Evolutionary conservation across 1,139 yeast species (phyloP).

Genomic region (Saccharomyces hybrid): DNA sequence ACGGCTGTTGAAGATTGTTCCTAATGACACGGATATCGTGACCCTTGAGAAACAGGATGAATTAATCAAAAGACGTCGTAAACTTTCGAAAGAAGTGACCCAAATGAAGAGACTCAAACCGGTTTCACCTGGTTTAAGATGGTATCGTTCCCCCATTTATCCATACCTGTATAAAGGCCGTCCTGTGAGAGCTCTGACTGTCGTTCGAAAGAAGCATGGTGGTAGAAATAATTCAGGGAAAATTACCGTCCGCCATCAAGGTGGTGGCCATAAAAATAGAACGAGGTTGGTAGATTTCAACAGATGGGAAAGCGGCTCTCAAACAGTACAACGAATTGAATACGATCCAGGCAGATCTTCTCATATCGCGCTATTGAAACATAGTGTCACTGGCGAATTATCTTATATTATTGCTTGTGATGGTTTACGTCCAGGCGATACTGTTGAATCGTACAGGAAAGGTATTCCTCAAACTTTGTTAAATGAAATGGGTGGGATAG

Average conservation of each 20-base stretch:
- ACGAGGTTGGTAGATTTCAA: slow-evolving; percentile 73
- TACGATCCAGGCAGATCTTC: slow-evolving; percentile 94
- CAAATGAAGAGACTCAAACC: slow-evolving; percentile 71
- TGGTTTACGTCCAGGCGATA: slow-evolving; percentile 88
- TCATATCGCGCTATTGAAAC: slow-evolving; percentile 80
- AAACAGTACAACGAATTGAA: slow-evolving; percentile 79
- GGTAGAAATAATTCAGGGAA: slow-evolving; percentile 90
- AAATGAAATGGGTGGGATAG: slow-evolving; percentile 55
- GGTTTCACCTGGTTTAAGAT: slow-evolving; percentile 79
- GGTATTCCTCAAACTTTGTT: slow-evolving; percentile 79
- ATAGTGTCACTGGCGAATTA: slow-evolving; percentile 51
- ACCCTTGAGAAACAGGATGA: slow-evolving; percentile 76
- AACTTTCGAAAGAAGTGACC: slow-evolving; percentile 61
- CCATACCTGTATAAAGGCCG: slow-evolving; percentile 80
- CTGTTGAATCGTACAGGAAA: slow-evolving; percentile 76
- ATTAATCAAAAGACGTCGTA: slow-evolving; percentile 62
- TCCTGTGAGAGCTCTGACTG: slow-evolving; percentile 71
- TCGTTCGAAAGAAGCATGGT: slow-evolving; percentile 61
- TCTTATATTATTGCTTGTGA: slow-evolving; percentile 86
- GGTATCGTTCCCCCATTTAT: slow-evolving; percentile 83
- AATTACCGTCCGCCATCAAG: slow-evolving; percentile 88
- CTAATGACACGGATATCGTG: slow-evolving; percentile 44
- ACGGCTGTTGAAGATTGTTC: slow-evolving; percentile 33
- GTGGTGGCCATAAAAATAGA: slow-evolving; percentile 94
- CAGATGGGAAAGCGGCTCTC: slow-evolving; percentile 61